Conservation (phyloP, 768 basidiomycete genomes). For the Leccinum arenicola region DNA sequence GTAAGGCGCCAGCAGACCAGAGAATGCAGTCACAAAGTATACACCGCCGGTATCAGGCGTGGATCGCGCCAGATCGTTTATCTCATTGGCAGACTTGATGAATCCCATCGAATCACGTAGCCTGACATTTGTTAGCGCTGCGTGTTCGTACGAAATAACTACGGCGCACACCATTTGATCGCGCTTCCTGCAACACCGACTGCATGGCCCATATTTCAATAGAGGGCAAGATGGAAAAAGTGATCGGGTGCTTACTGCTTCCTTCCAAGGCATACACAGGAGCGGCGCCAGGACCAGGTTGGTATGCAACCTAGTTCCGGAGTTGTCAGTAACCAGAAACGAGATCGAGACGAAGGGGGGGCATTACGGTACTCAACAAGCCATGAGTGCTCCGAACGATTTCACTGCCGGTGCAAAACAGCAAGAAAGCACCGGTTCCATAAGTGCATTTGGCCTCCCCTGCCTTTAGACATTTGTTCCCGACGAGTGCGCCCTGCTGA, state of each 20-base stretch:
- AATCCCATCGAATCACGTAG: constrained; percentile 86
- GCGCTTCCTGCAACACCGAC: constrained; percentile 95
- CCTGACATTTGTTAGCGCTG: constrained; percentile 37
- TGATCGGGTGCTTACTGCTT: constrained; percentile 58
- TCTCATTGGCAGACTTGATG: constrained; percentile 76
- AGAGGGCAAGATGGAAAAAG: neutral
- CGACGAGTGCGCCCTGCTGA: constrained; percentile 94
- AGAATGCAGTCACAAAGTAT: constrained; percentile 97
- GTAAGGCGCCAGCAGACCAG: constrained; percentile 93
- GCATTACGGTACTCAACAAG: constrained; percentile 76
- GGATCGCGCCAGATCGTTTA: constrained; percentile 79
- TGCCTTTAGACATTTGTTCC: constrained; percentile 88
- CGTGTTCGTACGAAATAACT: neutral
- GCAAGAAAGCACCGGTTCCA: constrained; percentile 93
- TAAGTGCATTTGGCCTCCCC: constrained; percentile 99
- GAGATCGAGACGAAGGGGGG: neutral
- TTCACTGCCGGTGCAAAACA: constrained; percentile 91
- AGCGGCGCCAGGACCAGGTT: constrained; percentile 72
- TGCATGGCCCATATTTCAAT: constrained; percentile 25
- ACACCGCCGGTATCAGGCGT: constrained; percentile 82
- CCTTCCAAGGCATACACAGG: constrained; percentile 95
- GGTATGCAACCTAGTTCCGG: constrained; percentile 72
- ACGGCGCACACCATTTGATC: constrained; percentile 70
- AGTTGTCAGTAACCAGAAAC: neutral
- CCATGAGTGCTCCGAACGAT: constrained; percentile 86